Percentiles rank a stretch among this genome's conserved stretches.
Evolutionary conservation across 2,329 filamentous ascomycete genomes (phyloP).

Genomic region (Claviceps lovelessii): DNA sequence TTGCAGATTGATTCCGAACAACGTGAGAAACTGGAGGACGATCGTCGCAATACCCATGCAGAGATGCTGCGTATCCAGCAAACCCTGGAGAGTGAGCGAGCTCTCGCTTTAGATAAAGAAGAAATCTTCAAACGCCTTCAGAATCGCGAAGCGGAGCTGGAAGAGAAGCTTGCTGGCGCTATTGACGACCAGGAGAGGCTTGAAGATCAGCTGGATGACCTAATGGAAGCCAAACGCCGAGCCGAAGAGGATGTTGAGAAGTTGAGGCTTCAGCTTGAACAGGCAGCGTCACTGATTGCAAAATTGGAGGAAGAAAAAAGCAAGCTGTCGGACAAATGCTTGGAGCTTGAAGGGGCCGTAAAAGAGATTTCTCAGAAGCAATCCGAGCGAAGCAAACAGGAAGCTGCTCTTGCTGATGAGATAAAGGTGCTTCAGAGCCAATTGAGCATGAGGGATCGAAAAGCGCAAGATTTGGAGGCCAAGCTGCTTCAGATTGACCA

Average conservation of each 20-base stretch:
- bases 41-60: constrained; percentile 69
- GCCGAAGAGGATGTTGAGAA: constrained; percentile 73
- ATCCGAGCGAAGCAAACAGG: constrained; percentile 59
- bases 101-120: constrained; percentile 93
- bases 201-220: constrained; percentile 81
- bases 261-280: constrained; percentile 70
- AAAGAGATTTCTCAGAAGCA: constrained; percentile 55
- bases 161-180: constrained; percentile 81
- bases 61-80: constrained; percentile 87
- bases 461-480: constrained; percentile 71
- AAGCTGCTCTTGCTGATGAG: constrained; percentile 66
- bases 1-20: constrained; percentile 63
- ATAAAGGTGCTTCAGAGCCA: constrained; percentile 88
- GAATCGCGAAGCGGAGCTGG: constrained; percentile 76
- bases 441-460: constrained; percentile 74
- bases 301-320: constrained; percentile 78
- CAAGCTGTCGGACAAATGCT: constrained; percentile 51
- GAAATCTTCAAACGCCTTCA: constrained; percentile 98
- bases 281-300: constrained; percentile 75
- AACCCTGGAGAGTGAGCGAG: constrained; percentile 85
- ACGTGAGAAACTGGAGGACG: constrained; percentile 73
- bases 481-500: constrained; percentile 77
- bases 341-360: constrained; percentile 56
- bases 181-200: constrained; percentile 88
- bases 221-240: constrained; percentile 78